Evolutionary conservation across 192 early-diverging fungal species (phyloP), one percentile per base, ranked within the genome.

Genomic region (Diversispora eburnea): DNA sequence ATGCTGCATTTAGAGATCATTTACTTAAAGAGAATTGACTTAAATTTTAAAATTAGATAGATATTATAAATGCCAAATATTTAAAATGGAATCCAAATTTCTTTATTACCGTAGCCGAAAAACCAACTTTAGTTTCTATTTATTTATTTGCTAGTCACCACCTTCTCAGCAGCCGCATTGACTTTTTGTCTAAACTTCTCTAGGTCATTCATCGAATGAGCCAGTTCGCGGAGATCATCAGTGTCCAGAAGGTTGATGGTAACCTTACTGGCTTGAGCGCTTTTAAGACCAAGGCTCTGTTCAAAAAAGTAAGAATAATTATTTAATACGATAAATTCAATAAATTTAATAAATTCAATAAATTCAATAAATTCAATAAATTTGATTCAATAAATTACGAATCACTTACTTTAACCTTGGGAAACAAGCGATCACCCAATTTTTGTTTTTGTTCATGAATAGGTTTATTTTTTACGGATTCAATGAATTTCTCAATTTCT

Each of bases 181-280:
- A 79, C 81, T 62, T 74, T 72, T 25, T 54, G 25, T 45, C 72
- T 78, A 43, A 82, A 68, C 51, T 51, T 43, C 25, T 69, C 75
- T 43, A 63, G 72, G 45, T 80, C 57, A 56, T 74, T 78, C 81
- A 82, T 82, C 9, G 80, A 72, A 54, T 82, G 59, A 52, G 81
- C 79, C 63, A 82, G 65, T 46, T 76, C 74, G 15, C 52, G 43
- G n/a, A 82, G 66, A 42, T 80, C 75, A 41, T 80, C 47, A 12
- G 78, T 80, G 48, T 82, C 81, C 17, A 82, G 49, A 57, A 82
- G 77, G 12, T 61, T 70, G 17, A 82, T 82, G 8, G 81, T 82
- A 41, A 82, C 72, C 65, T 78, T 82, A n/a, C 76, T 79, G 4
- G 81, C 76, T 8, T 67, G 69, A 62, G 60, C 72, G 25, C 70